A percentile compares a stretch with the other conserved stretches of the same genome.
phyloP scores from a whole-genome alignment of 208 protist species.

The Sergeia podlipaevii region DNA sequence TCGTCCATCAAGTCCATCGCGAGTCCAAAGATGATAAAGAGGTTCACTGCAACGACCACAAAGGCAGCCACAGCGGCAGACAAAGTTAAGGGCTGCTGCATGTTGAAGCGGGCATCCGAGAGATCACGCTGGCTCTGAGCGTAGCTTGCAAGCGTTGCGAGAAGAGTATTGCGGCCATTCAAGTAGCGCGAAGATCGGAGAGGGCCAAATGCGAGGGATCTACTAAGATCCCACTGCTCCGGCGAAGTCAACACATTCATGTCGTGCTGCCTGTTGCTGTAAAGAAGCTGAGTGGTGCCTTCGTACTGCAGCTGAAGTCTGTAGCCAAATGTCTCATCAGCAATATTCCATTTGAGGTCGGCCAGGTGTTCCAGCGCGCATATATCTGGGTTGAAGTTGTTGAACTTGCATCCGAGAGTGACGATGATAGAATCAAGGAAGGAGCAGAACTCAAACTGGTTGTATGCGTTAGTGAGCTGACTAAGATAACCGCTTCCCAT shows the following conservation, averaged over 20 bases:
- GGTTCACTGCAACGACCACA: background rate
- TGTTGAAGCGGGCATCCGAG: background rate
- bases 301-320: conserved; percentile 1
- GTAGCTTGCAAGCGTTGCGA: background rate
- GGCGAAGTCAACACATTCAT: background rate
- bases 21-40: background rate
- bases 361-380: background rate
- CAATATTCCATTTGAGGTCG: conserved; percentile 8
- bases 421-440: conserved; percentile 11
- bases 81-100: conserved; percentile 1
- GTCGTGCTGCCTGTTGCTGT: conserved; percentile 10
- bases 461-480: background rate
- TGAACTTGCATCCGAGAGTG: conserved; percentile 10
- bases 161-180: background rate
- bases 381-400: conserved; percentile 6
- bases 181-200: background rate
- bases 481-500: background rate
- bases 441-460: conserved; percentile 8
- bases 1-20: conserved; percentile 2
- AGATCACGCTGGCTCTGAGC: background rate
- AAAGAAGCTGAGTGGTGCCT: conserved; percentile 9
- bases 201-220: conserved; percentile 6
- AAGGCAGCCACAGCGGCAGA: background rate
- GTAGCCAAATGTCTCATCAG: background rate
- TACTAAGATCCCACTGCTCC: conserved; percentile 3